These are phyloP conservation scores for Kwoniella botswanensis DNA, from an alignment of 768 basidiomycete species.

Conservation along the genomic window DNA sequence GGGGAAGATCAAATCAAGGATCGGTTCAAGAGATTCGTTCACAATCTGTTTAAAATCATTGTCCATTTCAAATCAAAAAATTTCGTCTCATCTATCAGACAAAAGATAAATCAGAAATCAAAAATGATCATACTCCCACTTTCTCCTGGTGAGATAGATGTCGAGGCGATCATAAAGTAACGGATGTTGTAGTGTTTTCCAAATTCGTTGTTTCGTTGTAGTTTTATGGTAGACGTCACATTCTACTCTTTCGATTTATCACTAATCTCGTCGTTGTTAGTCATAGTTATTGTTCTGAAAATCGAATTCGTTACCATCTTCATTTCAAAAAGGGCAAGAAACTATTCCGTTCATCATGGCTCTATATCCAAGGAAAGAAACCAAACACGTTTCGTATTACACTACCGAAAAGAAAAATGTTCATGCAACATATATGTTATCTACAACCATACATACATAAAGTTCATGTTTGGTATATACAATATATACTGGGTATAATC, in stretches of 20 bases:
- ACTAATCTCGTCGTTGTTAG: neutral
- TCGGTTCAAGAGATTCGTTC: neutral
- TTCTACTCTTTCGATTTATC: neutral
- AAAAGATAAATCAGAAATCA: neutral
- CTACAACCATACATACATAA: neutral
- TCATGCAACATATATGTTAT: conserved; percentile 12
- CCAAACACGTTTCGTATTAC: too few species aligned
- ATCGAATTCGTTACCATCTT: neutral
- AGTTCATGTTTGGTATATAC: neutral
- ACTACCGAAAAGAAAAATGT: neutral
- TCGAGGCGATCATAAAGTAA: neutral
- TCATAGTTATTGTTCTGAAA: neutral
- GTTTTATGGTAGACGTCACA: neutral
- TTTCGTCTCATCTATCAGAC: too few species aligned
- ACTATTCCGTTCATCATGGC: neutral
- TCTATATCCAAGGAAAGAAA: too few species aligned
- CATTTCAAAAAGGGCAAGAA: neutral
- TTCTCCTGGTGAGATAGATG: conserved; percentile 3
- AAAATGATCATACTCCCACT: neutral
- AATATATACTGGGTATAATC: neutral
- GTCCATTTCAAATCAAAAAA: too few species aligned
- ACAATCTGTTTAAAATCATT: too few species aligned
- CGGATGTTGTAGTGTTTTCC: conserved; percentile 1
- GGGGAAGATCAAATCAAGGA: conserved; percentile 1
- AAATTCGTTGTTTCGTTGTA: neutral